Evolutionary conservation across 2,329 filamentous ascomycete genomes (phyloP).

Genomic region (Hypoxylon sp.): DNA sequence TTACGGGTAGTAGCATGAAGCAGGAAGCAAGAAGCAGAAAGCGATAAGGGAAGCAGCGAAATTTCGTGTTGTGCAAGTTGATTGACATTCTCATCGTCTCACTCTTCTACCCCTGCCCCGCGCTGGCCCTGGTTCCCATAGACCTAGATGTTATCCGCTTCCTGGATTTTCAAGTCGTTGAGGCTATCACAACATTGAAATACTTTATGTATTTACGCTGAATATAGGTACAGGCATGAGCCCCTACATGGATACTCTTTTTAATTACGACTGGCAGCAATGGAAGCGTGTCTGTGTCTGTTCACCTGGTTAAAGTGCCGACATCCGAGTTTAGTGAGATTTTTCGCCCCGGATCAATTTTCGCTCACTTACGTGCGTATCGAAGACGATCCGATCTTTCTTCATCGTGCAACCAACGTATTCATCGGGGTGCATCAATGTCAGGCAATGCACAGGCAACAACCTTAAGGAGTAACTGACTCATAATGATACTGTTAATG

Average conservation of each 20-base stretch:
- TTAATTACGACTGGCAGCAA: no score
- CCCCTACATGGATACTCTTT: no score
- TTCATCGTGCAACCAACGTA: neutral
- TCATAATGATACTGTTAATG: neutral
- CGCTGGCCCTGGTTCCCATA: no score
- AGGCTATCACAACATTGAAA: neutral
- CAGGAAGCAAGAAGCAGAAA: neutral
- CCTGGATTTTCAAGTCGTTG: neutral
- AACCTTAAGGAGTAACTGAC: neutral
- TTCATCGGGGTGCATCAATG: neutral
- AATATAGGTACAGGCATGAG: neutral
- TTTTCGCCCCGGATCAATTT: neutral
- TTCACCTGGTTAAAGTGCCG: neutral
- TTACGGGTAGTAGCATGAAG: neutral
- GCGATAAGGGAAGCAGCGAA: neutral
- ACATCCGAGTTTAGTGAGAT: neutral
- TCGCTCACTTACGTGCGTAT: neutral
- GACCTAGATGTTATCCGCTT: neutral
- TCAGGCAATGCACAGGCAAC: neutral
- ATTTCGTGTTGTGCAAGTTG: neutral
- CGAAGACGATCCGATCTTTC: neutral
- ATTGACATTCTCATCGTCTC: no score
- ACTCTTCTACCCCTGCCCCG: no score
- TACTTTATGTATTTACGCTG: neutral
- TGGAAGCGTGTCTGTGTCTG: neutral